Conservation (phyloP, 805 yeast species). For the Candida qinlingensis region DNA sequence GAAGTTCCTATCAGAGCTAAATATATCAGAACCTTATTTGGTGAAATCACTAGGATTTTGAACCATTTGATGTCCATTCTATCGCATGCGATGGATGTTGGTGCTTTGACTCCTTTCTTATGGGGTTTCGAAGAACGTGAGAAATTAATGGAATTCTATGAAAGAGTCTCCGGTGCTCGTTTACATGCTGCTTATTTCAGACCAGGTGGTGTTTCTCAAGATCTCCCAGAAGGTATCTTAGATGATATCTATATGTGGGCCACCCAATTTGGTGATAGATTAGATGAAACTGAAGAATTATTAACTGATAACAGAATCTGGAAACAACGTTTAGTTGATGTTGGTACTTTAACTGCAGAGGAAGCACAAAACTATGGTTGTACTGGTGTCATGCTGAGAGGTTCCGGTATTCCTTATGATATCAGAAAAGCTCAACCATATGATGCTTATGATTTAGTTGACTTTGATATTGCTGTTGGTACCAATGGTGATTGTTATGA, state of each 20-base stretch:
- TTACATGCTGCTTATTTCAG: slow-evolving; percentile 83
- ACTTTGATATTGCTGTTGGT: slow-evolving; percentile 85
- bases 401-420: slow-evolving; percentile 85
- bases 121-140: slow-evolving; percentile 96
- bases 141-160: slow-evolving; percentile 88
- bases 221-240: slow-evolving; percentile 76
- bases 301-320: slow-evolving; percentile 88
- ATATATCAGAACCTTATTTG: slow-evolving; percentile 79
- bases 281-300: slow-evolving; percentile 87
- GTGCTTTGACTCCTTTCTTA: slow-evolving; percentile 87
- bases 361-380: slow-evolving; percentile 79
- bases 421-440: slow-evolving; percentile 83
- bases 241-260: slow-evolving; percentile 97
- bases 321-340: slow-evolving; percentile 79
- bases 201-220: slow-evolving; percentile 91
- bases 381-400: slow-evolving; percentile 87
- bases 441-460: slow-evolving; percentile 83
- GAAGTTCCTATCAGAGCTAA: slow-evolving; percentile 84
- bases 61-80: slow-evolving; percentile 84
- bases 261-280: slow-evolving; percentile 88
- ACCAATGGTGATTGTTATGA: slow-evolving; percentile 87
- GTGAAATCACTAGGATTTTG: slow-evolving; percentile 78
- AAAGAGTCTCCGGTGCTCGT: slow-evolving; percentile 87
- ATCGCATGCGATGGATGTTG: slow-evolving; percentile 91
- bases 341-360: slow-evolving; percentile 79